Conservation (phyloP, 2,329 filamentous ascomycete species). For the Phoma sp. region DNA sequence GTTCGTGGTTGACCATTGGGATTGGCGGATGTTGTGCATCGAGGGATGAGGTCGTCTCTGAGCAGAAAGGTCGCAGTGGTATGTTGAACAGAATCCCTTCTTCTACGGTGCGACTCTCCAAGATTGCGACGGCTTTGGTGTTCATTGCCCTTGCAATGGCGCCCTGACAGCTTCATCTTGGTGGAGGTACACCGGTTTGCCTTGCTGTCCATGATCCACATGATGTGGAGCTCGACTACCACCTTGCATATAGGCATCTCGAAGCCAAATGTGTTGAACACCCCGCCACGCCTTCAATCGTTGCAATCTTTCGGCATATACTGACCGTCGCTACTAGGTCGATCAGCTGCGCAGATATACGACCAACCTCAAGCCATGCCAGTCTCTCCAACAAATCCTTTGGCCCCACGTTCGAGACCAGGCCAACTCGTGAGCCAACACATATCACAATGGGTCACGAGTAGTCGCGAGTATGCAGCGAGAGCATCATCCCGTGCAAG, state of each 20-base stretch:
- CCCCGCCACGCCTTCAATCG: neutral
- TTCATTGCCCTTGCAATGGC: neutral
- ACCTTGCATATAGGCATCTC: conserved; percentile 9
- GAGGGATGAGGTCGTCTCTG: conserved; percentile 35
- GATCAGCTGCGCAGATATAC: conserved; percentile 23
- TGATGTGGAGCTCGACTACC: conserved; percentile 5
- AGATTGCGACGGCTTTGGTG: neutral
- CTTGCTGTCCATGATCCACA: conserved; percentile 20
- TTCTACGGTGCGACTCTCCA: conserved; percentile 9
- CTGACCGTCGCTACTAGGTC: conserved; percentile 1
- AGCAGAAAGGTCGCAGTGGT: conserved; percentile 35
- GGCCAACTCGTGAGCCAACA: conserved; percentile 45
- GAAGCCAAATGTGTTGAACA: conserved; percentile 1
- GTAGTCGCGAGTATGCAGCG: conserved; percentile 43
- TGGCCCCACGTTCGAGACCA: conserved; percentile 38
- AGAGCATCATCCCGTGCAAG: conserved; percentile 45
- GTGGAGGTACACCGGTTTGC: conserved; percentile 15
- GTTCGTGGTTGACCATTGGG: conserved; percentile 46
- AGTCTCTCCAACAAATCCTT: conserved; percentile 20
- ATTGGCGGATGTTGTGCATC: conserved; percentile 47
- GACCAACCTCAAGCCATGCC: conserved; percentile 45
- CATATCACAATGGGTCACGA: conserved; percentile 47
- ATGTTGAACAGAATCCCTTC: conserved; percentile 25
- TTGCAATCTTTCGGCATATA: neutral
- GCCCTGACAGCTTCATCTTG: conserved; percentile 8